Evolutionary conservation across 768 basidiomycete genomes (phyloP).

Genomic region (Dioszegia crocea): DNA sequence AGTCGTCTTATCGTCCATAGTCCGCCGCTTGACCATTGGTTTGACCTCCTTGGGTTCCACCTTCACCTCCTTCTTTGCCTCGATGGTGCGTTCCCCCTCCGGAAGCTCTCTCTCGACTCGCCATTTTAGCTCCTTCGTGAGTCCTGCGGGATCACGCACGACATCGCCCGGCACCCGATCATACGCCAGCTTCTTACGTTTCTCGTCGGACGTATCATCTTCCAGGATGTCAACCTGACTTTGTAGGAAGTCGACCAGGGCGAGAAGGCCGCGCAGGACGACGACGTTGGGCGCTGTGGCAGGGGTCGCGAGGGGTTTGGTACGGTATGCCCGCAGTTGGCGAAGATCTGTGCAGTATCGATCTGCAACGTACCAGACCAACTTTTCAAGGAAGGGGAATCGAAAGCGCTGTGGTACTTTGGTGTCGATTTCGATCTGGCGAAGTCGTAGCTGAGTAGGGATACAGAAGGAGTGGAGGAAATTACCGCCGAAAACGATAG

Average conservation of each 20-base stretch:
- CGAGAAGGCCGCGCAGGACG: constrained; percentile 65
- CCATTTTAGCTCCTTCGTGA: constrained; percentile 84
- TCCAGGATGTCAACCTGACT: constrained; percentile 70
- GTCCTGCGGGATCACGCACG: constrained; percentile 72
- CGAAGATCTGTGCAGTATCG: constrained; percentile 67
- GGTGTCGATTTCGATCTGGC: constrained; percentile 87
- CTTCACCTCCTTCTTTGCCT: constrained; percentile 2
- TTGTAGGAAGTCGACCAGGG: constrained; percentile 73
- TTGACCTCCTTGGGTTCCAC: background rate
- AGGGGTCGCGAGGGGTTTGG: constrained; percentile 8
- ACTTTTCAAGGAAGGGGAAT: constrained; percentile 76
- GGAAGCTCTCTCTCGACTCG: constrained; percentile 53
- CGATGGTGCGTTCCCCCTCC: constrained; percentile 6
- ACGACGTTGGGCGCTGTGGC: constrained; percentile 51
- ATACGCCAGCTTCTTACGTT: constrained; percentile 68
- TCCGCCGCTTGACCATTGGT: background rate
- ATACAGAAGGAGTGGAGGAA: constrained; percentile 89
- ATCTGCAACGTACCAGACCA: constrained; percentile 88
- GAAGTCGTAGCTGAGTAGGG: constrained; percentile 74
- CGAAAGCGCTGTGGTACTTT: constrained; percentile 89
- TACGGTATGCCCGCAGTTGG: constrained; percentile 24
- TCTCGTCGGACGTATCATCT: constrained; percentile 58
- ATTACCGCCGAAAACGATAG: constrained; percentile 95
- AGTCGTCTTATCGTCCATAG: background rate
- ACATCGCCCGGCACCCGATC: constrained; percentile 77